Conservation (phyloP, 805 yeast species). For the Wickerhamomyces bisporus region DNA sequence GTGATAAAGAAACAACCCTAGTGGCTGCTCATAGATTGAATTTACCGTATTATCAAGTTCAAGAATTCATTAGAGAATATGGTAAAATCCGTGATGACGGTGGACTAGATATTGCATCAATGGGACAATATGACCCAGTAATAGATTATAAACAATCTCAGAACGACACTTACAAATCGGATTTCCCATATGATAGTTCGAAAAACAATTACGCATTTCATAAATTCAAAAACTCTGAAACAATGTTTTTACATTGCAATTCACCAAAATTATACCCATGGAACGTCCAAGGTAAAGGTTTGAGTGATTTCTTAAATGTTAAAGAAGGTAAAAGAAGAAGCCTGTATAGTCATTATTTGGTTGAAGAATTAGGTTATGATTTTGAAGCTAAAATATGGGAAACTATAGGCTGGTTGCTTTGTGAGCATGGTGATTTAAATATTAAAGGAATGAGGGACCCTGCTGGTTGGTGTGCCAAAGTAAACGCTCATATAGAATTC, state of each 20-base stretch:
- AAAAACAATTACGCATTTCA: slow-evolving; percentile 20
- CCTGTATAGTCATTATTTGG: slow-evolving; percentile 14
- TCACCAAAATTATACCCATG: slow-evolving; percentile 26
- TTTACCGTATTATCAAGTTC: slow-evolving; percentile 49
- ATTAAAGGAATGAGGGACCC: slow-evolving; percentile 35
- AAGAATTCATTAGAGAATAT: slow-evolving; percentile 48
- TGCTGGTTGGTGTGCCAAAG: slow-evolving; percentile 33
- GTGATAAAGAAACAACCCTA: slow-evolving; percentile 73
- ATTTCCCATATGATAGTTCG: slow-evolving; percentile 11
- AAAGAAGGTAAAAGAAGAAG: slow-evolving; percentile 18
- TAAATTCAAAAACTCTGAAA: slow-evolving; percentile 16
- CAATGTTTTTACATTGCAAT: slow-evolving; percentile 25
- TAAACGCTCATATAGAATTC: slow-evolving; percentile 32
- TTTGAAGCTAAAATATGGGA: slow-evolving; percentile 26
- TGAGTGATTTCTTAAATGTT: slow-evolving; percentile 16
- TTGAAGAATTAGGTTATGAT: slow-evolving; percentile 24
- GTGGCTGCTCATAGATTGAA: slow-evolving; percentile 57
- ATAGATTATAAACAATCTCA: slow-evolving; percentile 29
- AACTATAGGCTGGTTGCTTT: slow-evolving; percentile 23
- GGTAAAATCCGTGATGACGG: slow-evolving; percentile 32
- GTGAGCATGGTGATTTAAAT: slow-evolving; percentile 29
- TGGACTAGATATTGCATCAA: slow-evolving; percentile 42
- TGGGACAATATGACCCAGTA: slow-evolving; percentile 52
- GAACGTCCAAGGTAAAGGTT: slow-evolving; percentile 24
- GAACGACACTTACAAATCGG: slow-evolving; percentile 12